Conservation (phyloP, 164 flowering plant genomes). For the Houttuynia cordata region DNA sequence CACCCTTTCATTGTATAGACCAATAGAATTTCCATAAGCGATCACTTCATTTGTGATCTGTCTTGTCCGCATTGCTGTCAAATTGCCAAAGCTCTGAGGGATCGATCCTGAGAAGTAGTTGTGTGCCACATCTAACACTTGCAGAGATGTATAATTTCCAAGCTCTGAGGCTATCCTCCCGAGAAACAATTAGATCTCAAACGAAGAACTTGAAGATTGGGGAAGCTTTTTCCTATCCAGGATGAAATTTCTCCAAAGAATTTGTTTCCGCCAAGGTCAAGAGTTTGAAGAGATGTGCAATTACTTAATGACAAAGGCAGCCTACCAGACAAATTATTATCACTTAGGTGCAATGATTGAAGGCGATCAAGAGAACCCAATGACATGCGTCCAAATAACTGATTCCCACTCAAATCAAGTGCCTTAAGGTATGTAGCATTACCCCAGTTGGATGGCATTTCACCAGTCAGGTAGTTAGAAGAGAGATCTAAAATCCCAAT, state of each 20-base stretch:
- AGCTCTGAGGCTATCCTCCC: constrained; percentile 4
- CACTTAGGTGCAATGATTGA: constrained; percentile 2
- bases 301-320: not conserved
- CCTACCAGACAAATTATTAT: constrained; percentile 6
- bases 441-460: not conserved
- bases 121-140: constrained; percentile 13
- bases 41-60: not conserved
- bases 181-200: constrained; percentile 12
- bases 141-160: constrained; percentile 9
- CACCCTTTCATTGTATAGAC: not conserved
- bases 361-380: constrained; percentile 5
- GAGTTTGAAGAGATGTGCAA: not conserved
- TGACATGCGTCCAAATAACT: constrained; percentile 14
- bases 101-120: constrained; percentile 8
- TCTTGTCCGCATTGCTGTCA: no score
- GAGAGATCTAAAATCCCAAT: constrained; percentile 2
- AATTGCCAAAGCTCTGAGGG: constrained; percentile 9
- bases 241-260: constrained; percentile 9
- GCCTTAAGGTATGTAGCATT: not conserved
- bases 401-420: constrained; percentile 11
- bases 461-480: constrained; percentile 3
- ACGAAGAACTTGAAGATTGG: constrained; percentile 3
- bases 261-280: constrained; percentile 12
- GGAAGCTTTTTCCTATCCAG: constrained; percentile 13
- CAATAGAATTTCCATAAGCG: not conserved